Evolutionary conservation across 148 eudicot genomes (phyloP), one percentile per base, ranked within the genome.

Genomic region (Camellia lanceoleosa): DNA sequence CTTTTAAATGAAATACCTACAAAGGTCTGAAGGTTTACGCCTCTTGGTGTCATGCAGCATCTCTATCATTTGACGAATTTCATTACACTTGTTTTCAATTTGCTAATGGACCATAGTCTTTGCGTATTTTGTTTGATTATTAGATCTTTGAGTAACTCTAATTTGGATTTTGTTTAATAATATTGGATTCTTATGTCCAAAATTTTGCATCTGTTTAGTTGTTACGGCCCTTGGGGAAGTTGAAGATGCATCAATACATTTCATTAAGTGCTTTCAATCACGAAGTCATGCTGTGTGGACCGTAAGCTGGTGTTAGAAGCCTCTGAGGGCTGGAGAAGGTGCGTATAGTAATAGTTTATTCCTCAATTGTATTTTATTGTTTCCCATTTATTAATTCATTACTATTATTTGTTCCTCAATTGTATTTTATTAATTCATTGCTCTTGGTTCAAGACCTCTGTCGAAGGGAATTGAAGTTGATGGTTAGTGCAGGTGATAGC

Each of bases 321-420:
- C 80, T 96, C 99, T 76, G 99, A 96, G 86, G 98, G 97, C 83
- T 96, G 74, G 89, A 91, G 72, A 94, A 92, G 86, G 87, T 93
- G 14, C 92, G 98, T 94, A 89, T 58, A 46, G 68, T 43, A 38
- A 70, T 43, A 49, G 9, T 44, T 51, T 76, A 71, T 13, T 13
- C 15, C 47, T 62, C 8, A 8, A 30, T 4, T 60, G 3, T 41
- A 10, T 75, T 14, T 55, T 23, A 7, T 23, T 55, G 23, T 20
- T 41, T 41, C 51, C 19, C 54, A 7, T 55, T 15, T 59, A 7
- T 5, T 46, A n/a, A 18, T 18, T 49, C 66, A 18, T 43, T 66
- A 16, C 47, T 5, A 19, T 52, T 0, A 4, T 38, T 76, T 19
- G 56, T 30, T 2, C n/a, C n/a, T n/a, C n/a, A n/a, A n/a, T n/a